phyloP scores from a whole-genome alignment of 495 filamentous ascomycete genomes.

The Daldinia concentrica region DNA sequence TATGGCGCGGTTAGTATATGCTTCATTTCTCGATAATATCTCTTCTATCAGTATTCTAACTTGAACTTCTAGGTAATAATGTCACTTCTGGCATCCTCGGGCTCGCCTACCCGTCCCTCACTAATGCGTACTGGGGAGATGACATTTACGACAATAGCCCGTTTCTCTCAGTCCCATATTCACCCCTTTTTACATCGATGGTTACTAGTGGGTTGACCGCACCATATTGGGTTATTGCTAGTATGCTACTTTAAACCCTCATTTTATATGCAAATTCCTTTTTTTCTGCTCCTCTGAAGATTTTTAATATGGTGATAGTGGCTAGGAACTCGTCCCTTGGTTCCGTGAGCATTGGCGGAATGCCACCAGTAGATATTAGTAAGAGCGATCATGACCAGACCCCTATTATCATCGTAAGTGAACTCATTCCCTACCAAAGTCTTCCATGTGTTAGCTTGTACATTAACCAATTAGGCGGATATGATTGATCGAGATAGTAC shows the following conservation, averaged over 20 bases:
- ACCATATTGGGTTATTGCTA: background rate
- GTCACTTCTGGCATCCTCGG: conserved; percentile 67
- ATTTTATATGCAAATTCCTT: too few relatives aligned
- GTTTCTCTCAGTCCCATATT: conserved; percentile 56
- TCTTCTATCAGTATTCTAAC: background rate
- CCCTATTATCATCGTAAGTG: conserved; percentile 54
- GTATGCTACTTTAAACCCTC: background rate
- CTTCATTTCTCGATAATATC: background rate
- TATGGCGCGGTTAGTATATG: conserved; percentile 54
- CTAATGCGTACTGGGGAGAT: conserved; percentile 21
- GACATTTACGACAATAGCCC: conserved; percentile 42
- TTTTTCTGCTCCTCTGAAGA: background rate
- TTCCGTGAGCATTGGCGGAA: conserved; percentile 63
- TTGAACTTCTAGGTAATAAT: conserved; percentile 44
- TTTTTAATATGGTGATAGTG: conserved; percentile 15
- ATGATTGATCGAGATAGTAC: background rate
- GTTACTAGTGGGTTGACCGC: background rate
- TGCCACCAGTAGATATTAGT: conserved; percentile 48
- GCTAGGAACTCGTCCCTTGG: conserved; percentile 52
- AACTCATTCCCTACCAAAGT: background rate
- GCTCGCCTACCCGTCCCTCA: conserved; percentile 65
- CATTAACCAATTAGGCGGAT: background rate
- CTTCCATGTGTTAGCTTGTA: background rate
- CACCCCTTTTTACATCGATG: conserved; percentile 60
- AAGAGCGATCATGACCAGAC: conserved; percentile 45